Evolutionary conservation across 768 basidiomycete species (phyloP), one percentile per base, ranked within the genome.

Genomic region (Steccherinum ochraceum): DNA sequence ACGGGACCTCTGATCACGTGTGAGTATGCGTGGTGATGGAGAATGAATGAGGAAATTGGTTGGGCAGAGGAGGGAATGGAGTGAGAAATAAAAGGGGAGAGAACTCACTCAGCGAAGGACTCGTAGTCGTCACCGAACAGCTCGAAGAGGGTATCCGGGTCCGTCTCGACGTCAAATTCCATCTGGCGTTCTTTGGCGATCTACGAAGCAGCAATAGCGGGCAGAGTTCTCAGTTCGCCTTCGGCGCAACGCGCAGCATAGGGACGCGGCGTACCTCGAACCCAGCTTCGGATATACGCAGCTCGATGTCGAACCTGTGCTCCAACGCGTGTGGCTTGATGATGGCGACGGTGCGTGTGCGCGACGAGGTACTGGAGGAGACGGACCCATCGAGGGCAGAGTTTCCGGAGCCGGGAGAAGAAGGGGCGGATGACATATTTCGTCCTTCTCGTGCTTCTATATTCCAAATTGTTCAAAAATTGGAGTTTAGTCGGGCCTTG

Each of bases 161-260:
- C 89, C 12, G 83, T 79, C 60, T 91, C 89, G 13, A 80, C 77
- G 61, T 91, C 89, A 58, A 93, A 91, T 56, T 88, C 87, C 84
- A 93, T 89, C 65, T 89, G 89, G 18, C 90, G 72, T 66, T 91
- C 90, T 67, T 92, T 92, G 52, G 89, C 80, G 60, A 92, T 89
- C 86, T 86, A 64, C 24, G 35, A 23, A 5, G 45, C 52, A 41
- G 12, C 7, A 23, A 43, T 18, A n/a, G n/a, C n/a, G n/a, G n/a
- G n/a, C n/a, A n/a, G n/a, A n/a, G 24, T 16, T 10, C 44, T 45
- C 40, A 49, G 20, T 11, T 21, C 24, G 39, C n/a, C 12, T 54
- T 40, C 49, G 56, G 19, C 30, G 50, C 45, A 55, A 39, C 51
- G 56, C 30, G 58, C 48, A 45, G 45, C 45, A 41, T 45, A 56